Conservation (phyloP, 495 filamentous ascomycete species). For the Penicillium nucicola region DNA sequence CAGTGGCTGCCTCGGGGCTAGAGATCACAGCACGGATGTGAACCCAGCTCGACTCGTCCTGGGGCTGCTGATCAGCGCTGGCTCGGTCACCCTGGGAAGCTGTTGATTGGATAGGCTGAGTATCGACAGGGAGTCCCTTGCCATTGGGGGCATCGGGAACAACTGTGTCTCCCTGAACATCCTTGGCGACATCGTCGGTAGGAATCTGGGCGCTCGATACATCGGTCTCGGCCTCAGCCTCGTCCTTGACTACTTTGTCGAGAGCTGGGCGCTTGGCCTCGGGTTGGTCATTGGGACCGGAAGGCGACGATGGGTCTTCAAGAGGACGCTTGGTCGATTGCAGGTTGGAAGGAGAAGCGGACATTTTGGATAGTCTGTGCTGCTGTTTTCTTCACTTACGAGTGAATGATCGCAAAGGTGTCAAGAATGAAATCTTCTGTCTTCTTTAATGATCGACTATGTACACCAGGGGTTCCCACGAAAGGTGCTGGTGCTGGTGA, state of each 20-base stretch:
- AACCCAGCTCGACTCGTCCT: slow-evolving; percentile 94
- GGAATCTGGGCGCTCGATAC: slow-evolving; percentile 44
- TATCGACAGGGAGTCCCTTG: slow-evolving; percentile 40
- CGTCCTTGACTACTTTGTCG: slow-evolving; percentile 77
- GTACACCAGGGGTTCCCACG: slow-evolving; percentile 86
- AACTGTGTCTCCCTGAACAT: slow-evolving; percentile 60
- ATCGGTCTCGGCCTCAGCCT: slow-evolving; percentile 50
- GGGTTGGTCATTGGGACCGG: slow-evolving; percentile 83
- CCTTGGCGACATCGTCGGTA: slow-evolving; percentile 40
- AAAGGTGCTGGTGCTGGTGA: slow-evolving; percentile 87
- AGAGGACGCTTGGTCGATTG: slow-evolving; percentile 87
- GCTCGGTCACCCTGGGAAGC: slow-evolving; percentile 53
- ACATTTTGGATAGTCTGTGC: slow-evolving; percentile 47
- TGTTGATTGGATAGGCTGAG: slow-evolving; percentile 67
- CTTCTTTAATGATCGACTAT: slow-evolving; percentile 66
- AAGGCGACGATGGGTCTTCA: slow-evolving; percentile 93
- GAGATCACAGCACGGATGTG: slow-evolving; percentile 95
- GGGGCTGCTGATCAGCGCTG: slow-evolving; percentile 47
- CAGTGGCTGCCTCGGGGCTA: slow-evolving; percentile 92
- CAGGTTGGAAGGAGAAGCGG: slow-evolving; percentile 58
- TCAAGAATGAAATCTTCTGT: slow-evolving; percentile 43
- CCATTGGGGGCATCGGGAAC: slow-evolving; percentile 69
- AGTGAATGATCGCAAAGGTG: slow-evolving; percentile 35
- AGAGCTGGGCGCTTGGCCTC: slow-evolving; percentile 96
- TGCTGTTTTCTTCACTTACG: slow-evolving; percentile 40